Conservation (phyloP, 768 basidiomycete genomes). For the Boletus subcaerulescens region DNA sequence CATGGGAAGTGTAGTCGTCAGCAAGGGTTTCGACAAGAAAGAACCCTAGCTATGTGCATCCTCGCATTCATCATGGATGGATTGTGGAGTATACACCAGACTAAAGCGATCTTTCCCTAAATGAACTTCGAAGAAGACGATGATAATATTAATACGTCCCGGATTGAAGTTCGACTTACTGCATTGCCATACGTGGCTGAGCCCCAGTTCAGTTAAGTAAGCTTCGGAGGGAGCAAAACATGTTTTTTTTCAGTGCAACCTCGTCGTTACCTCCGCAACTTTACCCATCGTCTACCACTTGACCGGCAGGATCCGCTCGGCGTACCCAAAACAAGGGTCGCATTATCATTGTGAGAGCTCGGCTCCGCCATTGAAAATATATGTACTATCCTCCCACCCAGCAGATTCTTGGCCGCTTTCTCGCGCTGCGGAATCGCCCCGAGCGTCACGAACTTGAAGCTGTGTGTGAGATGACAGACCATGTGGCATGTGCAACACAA, state of each 20-base stretch:
- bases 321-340: not conserved
- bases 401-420: not conserved
- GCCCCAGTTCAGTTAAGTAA: not conserved
- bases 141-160: not conserved
- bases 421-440: not conserved
- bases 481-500: conserved; percentile 6
- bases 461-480: not conserved
- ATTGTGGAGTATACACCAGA: not conserved
- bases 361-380: not conserved
- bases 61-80: not conserved
- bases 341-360: not conserved
- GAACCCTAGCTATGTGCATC: not conserved
- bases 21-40: not conserved
- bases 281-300: not conserved
- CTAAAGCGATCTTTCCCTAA: not conserved
- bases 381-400: not conserved
- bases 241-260: not conserved
- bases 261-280: not conserved
- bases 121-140: conserved; percentile 14
- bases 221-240: not conserved
- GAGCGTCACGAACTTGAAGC: not conserved
- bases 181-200: conserved; percentile 7
- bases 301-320: not conserved
- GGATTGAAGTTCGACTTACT: conserved; percentile 10
- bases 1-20: not conserved